phyloP scores from a whole-genome alignment of 2,329 filamentous ascomycete species.

The Chaetomium olivaceum region DNA sequence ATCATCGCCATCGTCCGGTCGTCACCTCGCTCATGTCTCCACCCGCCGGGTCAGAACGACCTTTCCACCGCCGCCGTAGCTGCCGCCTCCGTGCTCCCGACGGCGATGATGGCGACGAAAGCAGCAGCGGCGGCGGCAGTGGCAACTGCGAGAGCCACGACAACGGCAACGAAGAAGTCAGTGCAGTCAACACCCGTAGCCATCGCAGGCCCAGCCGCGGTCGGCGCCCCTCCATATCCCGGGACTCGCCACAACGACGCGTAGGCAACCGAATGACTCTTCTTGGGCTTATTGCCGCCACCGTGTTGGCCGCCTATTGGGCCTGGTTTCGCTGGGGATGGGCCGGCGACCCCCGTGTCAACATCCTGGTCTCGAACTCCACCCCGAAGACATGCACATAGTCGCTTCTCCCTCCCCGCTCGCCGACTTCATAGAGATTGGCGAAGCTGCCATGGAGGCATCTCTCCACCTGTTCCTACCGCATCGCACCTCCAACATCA shows the following conservation, averaged over 20 bases:
- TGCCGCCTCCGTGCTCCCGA: background rate
- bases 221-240: background rate
- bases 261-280: background rate
- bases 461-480: background rate
- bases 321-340: background rate
- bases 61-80: too few relatives aligned
- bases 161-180: background rate
- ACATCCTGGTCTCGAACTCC: background rate
- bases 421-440: background rate
- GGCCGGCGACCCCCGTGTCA: constrained; percentile 1
- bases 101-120: too few relatives aligned
- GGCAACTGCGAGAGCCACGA: background rate
- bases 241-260: too few relatives aligned
- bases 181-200: background rate
- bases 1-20: too few relatives aligned
- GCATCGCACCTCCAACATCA: background rate
- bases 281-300: background rate
- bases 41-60: background rate
- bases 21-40: background rate
- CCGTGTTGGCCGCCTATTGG: background rate
- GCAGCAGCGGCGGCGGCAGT: background rate
- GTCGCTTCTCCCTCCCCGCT: background rate
- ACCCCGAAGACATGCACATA: background rate
- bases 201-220: background rate
- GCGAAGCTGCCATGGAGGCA: background rate